Evolutionary conservation across 371 early-diverging fungal species (phyloP).

Genomic region (Mortierella sp.): DNA sequence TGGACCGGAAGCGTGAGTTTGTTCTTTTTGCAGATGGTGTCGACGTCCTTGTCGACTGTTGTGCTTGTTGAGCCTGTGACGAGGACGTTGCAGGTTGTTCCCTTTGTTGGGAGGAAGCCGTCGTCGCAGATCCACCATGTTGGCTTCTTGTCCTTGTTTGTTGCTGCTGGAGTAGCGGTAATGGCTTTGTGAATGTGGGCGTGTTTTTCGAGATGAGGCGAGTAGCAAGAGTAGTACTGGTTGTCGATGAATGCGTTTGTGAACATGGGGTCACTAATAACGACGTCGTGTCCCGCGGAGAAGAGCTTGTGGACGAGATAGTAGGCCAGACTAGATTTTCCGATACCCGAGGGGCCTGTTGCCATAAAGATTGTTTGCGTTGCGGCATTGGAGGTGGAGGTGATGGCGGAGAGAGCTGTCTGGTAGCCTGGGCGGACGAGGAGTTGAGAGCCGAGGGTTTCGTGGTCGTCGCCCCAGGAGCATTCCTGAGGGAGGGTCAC

Average conservation of each 20-base stretch:
- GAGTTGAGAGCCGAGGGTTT: constrained; percentile 24
- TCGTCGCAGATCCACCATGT: constrained; percentile 57
- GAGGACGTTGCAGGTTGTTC: constrained; percentile 32
- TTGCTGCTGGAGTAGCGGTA: neutral
- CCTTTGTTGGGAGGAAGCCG: constrained; percentile 40
- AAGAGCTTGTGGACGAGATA: constrained; percentile 40
- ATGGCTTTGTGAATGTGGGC: constrained; percentile 23
- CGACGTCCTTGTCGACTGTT: constrained; percentile 17
- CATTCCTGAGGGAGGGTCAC: constrained; percentile 35
- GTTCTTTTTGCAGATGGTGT: constrained; percentile 34
- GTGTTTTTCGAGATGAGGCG: constrained; percentile 45
- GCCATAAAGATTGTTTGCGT: constrained; percentile 39
- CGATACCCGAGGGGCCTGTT: constrained; percentile 31
- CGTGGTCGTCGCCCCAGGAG: constrained; percentile 54
- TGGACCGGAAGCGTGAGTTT: constrained; percentile 21
- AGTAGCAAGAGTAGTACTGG: constrained; percentile 39
- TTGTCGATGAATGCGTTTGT: constrained; percentile 45
- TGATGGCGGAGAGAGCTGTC: constrained; percentile 31
- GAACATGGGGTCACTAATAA: constrained; percentile 55
- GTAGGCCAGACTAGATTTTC: constrained; percentile 47
- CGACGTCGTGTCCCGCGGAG: constrained; percentile 40
- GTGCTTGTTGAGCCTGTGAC: constrained; percentile 16
- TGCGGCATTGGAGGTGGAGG: neutral
- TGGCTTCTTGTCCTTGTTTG: neutral
- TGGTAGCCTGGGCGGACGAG: constrained; percentile 44